Base-by-base conservation (phyloP, 2,329 filamentous ascomycete species). In the Triangularia setosa region DNA sequence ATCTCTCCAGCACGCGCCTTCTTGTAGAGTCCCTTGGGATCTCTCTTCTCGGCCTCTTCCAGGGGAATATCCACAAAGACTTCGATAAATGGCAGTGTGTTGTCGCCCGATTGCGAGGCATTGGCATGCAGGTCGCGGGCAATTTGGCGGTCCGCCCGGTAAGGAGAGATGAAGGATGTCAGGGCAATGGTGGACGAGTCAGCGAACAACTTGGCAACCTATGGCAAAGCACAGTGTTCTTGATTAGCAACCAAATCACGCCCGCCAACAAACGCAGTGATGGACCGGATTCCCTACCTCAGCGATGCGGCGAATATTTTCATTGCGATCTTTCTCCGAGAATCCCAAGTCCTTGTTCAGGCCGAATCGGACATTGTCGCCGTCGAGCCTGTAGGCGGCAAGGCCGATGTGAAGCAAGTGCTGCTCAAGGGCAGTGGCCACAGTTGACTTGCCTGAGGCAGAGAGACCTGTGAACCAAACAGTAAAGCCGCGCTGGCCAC, bases 381-480 rank as follows among this genome's bases (percentile, higher is more conserved):
- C 95, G 79, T 99, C 95, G 28, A 99, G 89, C 61, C 95, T 89
- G 85, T 99, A 99, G 66, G 93, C 91, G 63, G 89, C 82, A 60
- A 95, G 82, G 53, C 89, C 90, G 11, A 92, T 84, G 77, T 96
- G 93, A 63, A 99, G 87, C 33, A 99, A 89, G 78, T 97, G 93
- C 82, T 97, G 94, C 83, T 99, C 95, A 48, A 99, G 90, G 16
- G 95, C 95, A 2, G 92, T 96, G 62, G 95, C 95, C 68, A 99
- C 92, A 64, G 95, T 99, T 60, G 94, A 97, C 81, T 99, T 99
- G 75, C 95, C 95, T 0, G 92, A 97, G 60, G 94, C 95, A 40
- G 92, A 96, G 69, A 99, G 91, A 62, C 95, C 95, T 0, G 95
- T 99, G 76, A 99, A 91, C 95, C 95, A 99, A 80, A 99, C 89